Evolutionary conservation across 2,329 filamentous ascomycete genomes (phyloP).

Genomic region (Ophiostoma pallidulum): DNA sequence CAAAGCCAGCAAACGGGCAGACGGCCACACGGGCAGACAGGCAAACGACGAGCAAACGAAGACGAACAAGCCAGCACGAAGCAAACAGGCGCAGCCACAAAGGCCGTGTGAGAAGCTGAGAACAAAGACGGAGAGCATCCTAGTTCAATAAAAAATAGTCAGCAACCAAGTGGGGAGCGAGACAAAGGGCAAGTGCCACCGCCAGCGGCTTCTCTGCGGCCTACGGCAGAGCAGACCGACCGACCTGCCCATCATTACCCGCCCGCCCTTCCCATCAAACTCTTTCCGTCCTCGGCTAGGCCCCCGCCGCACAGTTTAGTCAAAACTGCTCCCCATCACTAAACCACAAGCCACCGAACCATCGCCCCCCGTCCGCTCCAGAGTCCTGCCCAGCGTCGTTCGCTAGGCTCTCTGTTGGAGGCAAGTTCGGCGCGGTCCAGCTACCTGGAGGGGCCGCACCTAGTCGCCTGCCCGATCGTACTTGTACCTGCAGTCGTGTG

Average conservation of each 20-base stretch:
- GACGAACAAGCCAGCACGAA: background rate
- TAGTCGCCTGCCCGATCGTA: conserved; percentile 6
- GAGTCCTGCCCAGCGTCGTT: background rate
- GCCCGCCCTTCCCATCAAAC: conserved; percentile 11
- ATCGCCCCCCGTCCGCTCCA: background rate
- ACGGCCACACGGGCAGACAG: too few species aligned
- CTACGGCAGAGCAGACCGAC: conserved; percentile 1
- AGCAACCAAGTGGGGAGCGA: conserved; percentile 14
- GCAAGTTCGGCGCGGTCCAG: conserved; percentile 13
- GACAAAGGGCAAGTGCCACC: conserved; percentile 10
- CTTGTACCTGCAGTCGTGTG: conserved; percentile 7
- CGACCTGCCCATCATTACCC: conserved; percentile 13
- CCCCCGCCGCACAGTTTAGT: conserved; percentile 6
- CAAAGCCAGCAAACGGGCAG: background rate
- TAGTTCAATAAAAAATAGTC: conserved; percentile 6
- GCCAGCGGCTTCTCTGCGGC: conserved; percentile 2
- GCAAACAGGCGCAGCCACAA: background rate
- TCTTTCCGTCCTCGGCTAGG: conserved; percentile 17
- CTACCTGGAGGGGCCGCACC: conserved; percentile 15
- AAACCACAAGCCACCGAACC: background rate
- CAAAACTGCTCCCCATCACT: background rate
- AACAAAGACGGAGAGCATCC: conserved; percentile 6
- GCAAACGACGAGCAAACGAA: background rate
- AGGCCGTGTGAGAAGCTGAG: background rate
- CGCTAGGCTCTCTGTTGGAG: background rate